These are phyloP conservation scores for Gynostemma pentaphyllum DNA, from an alignment of 306 rosid species.

Conservation along the genomic window DNA sequence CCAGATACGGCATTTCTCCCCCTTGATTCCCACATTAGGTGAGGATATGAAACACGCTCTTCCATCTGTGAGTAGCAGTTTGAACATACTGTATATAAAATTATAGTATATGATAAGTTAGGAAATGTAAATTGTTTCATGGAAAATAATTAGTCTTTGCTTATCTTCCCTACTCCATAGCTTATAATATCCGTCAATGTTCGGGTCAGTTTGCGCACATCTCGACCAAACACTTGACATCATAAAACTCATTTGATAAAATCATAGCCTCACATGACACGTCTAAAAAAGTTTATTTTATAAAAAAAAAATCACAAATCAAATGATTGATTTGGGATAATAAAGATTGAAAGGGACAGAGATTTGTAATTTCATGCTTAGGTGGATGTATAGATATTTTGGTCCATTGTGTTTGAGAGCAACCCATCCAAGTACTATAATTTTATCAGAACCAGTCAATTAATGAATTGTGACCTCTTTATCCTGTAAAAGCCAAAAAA, in stretches of 20 bases:
- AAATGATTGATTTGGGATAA: neutral
- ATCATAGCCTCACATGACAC: too few relatives aligned
- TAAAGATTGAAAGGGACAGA: neutral
- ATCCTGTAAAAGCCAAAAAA: neutral
- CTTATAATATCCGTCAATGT: too few relatives aligned
- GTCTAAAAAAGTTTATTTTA: neutral
- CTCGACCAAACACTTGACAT: too few relatives aligned
- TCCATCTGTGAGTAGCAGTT: slow-evolving; percentile 3
- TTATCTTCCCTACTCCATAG: neutral
- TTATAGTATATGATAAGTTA: neutral
- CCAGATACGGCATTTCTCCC: slow-evolving; percentile 46
- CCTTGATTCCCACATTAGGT: slow-evolving; percentile 49
- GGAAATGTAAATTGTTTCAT: neutral
- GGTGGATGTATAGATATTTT: neutral
- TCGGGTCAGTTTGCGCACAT: too few relatives aligned
- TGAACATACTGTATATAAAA: neutral
- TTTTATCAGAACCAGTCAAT: too few relatives aligned
- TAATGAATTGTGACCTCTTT: too few relatives aligned
- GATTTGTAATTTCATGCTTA: neutral
- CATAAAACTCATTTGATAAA: too few relatives aligned
- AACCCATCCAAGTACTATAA: neutral
- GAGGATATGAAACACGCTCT: slow-evolving; percentile 13
- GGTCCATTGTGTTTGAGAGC: neutral
- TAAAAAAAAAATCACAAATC: neutral
- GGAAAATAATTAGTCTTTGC: neutral